Conservation (phyloP, 257 asterid genomes). For the Lavandula angustifolia region DNA sequence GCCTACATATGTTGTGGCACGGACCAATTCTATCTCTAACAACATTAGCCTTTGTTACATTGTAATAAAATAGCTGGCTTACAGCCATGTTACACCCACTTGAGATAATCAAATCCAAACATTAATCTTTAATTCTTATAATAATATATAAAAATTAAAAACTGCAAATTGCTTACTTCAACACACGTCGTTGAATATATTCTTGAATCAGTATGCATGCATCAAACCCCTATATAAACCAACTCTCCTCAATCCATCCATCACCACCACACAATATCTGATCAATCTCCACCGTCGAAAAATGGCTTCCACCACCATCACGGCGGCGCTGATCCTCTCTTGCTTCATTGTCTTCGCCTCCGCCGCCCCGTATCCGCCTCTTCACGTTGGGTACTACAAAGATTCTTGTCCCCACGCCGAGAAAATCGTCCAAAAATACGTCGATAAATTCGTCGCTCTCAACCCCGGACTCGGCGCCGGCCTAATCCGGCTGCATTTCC, state of each 20-base stretch:
- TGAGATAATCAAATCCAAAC: background rate
- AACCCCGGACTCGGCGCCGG: constrained; percentile 71
- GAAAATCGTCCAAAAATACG: constrained; percentile 46
- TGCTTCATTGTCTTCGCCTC: constrained; percentile 25
- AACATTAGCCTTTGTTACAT: no score
- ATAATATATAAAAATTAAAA: no score
- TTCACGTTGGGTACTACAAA: constrained; percentile 47
- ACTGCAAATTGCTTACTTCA: constrained; percentile 33
- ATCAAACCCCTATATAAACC: constrained; percentile 14
- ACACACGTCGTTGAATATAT: constrained; percentile 34
- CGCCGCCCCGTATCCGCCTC: constrained; percentile 19
- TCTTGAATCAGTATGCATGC: background rate
- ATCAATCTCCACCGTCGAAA: background rate
- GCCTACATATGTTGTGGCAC: no score
- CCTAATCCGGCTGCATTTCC: constrained; percentile 67
- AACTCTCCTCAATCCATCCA: background rate
- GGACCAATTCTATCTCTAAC: no score
- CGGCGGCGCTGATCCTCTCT: background rate
- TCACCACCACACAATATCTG: no score
- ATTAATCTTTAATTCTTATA: background rate
- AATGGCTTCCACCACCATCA: constrained; percentile 14
- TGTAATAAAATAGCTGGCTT: background rate
- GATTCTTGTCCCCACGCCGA: constrained; percentile 55
- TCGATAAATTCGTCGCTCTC: constrained; percentile 36
- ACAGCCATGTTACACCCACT: background rate